Evolutionary conservation across 805 yeast genomes (phyloP).

Genomic region (Nakazawaea wyomingensis): DNA sequence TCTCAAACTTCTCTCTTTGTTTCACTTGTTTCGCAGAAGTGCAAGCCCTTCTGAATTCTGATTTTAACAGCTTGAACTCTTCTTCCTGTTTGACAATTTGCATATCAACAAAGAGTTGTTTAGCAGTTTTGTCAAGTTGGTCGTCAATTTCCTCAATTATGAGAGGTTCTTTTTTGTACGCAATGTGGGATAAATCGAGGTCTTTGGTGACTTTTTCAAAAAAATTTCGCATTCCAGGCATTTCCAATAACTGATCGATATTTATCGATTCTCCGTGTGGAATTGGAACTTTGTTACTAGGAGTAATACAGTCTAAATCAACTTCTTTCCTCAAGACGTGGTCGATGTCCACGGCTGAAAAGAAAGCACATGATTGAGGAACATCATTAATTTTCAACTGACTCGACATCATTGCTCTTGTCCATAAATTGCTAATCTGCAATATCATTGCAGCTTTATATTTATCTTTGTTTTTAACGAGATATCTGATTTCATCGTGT

Average conservation of each 20-base stretch:
- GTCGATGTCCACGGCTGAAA: slow-evolving; percentile 91
- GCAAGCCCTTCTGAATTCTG: not conserved
- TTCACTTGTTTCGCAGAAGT: slow-evolving; percentile 5
- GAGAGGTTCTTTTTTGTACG: slow-evolving; percentile 13
- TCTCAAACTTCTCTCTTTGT: slow-evolving; percentile 16
- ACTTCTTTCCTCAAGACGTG: slow-evolving; percentile 87
- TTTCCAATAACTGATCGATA: slow-evolving; percentile 47
- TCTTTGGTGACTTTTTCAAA: slow-evolving; percentile 15
- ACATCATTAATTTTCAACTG: slow-evolving; percentile 83
- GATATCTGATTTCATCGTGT: slow-evolving; percentile 89
- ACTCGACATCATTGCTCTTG: slow-evolving; percentile 91
- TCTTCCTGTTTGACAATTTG: slow-evolving; percentile 24
- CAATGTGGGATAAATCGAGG: slow-evolving; percentile 15
- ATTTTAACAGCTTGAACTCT: slow-evolving; percentile 25
- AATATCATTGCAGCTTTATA: slow-evolving; percentile 76
- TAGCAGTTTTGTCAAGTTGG: slow-evolving; percentile 19
- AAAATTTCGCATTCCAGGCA: slow-evolving; percentile 26
- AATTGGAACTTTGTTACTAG: slow-evolving; percentile 69
- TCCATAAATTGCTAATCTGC: slow-evolving; percentile 92
- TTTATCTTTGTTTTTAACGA: slow-evolving; percentile 68
- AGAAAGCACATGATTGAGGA: slow-evolving; percentile 95
- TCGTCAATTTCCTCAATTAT: slow-evolving; percentile 25
- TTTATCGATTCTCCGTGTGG: slow-evolving; percentile 76
- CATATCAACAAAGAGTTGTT: slow-evolving; percentile 21
- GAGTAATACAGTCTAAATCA: slow-evolving; percentile 85